Evolutionary conservation across 257 asterid genomes (phyloP).

Genomic region (Petrea volubilis): DNA sequence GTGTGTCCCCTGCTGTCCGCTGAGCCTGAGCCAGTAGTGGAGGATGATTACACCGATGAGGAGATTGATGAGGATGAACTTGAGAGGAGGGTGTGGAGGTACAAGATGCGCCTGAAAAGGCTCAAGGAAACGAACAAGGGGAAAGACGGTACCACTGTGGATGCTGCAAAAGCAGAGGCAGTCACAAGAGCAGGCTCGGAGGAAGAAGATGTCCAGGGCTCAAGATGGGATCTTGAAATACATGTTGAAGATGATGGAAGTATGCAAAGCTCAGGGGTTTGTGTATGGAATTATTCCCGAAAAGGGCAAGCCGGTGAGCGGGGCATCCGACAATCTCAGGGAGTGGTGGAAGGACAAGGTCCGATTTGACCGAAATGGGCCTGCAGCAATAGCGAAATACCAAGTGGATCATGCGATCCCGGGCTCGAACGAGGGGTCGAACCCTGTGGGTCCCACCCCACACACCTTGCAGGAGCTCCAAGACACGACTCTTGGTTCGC

Average conservation of each 20-base stretch:
- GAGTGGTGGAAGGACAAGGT: conserved; percentile 78
- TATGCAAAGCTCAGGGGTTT: conserved; percentile 64
- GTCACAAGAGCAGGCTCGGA: conserved; percentile 63
- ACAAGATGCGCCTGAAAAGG: conserved; percentile 54
- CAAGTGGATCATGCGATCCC: conserved; percentile 39
- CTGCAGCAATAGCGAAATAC: conserved; percentile 58
- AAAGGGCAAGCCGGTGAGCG: conserved; percentile 64
- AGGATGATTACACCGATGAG: conserved; percentile 58
- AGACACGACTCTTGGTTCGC: conserved; percentile 63
- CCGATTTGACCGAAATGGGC: conserved; percentile 62
- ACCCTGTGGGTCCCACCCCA: conserved; percentile 48
- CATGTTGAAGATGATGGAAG: conserved; percentile 74
- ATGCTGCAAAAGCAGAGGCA: conserved; percentile 54
- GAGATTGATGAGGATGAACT: conserved; percentile 65
- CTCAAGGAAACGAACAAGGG: conserved; percentile 49
- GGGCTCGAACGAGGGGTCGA: conserved; percentile 38
- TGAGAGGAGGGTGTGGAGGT: conserved; percentile 64
- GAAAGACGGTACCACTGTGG: conserved; percentile 34
- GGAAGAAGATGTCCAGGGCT: conserved; percentile 71
- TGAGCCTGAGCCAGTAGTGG: conserved; percentile 40
- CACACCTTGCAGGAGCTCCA: conserved; percentile 67
- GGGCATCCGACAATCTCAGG: conserved; percentile 59
- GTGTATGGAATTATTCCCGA: conserved; percentile 64
- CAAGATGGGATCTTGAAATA: conserved; percentile 66
- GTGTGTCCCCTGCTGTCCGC: conserved; percentile 25